These are phyloP conservation scores for Podochytrium sp. DNA, from an alignment of 192 early-diverging fungal genomes.

Conservation along the genomic window DNA sequence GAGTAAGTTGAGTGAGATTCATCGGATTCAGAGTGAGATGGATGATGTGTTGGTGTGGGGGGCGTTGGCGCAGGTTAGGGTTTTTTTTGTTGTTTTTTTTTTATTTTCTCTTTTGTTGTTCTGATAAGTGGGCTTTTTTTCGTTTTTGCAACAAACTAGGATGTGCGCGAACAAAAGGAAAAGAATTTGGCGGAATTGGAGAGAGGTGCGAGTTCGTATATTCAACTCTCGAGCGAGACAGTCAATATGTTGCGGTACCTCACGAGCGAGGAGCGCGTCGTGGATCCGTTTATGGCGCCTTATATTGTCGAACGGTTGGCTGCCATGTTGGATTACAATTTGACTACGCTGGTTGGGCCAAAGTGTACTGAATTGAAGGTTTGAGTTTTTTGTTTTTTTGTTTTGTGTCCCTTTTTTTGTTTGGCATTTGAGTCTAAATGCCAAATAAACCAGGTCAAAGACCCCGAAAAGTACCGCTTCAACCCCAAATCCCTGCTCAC, in stretches of 20 bases:
- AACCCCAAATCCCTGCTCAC: slow-evolving; percentile 80
- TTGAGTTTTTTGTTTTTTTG: neutral
- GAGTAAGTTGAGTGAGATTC: slow-evolving; percentile 84
- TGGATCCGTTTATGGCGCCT: slow-evolving; percentile 81
- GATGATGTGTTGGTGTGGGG: slow-evolving; percentile 57
- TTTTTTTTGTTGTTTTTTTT: slow-evolving; percentile 27
- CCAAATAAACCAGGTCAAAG: slow-evolving; percentile 70
- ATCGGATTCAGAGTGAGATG: slow-evolving; percentile 80
- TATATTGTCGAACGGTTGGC: slow-evolving; percentile 92
- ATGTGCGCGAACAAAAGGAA: slow-evolving; percentile 69
- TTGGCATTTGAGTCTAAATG: too few species aligned
- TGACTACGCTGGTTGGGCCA: slow-evolving; percentile 87
- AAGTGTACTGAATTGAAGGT: slow-evolving; percentile 90
- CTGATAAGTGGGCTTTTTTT: neutral
- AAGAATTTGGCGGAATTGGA: slow-evolving; percentile 64
- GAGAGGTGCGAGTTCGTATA: slow-evolving; percentile 83
- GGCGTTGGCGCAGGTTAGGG: slow-evolving; percentile 51
- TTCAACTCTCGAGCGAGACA: slow-evolving; percentile 89
- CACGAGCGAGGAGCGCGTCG: slow-evolving; percentile 69
- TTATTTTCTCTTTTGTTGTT: neutral
- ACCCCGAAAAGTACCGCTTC: slow-evolving; percentile 88
- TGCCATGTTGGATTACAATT: slow-evolving; percentile 97
- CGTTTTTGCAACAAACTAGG: slow-evolving; percentile 32
- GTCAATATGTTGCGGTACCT: slow-evolving; percentile 90
- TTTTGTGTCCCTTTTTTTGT: slow-evolving; percentile 35